Conservation (phyloP, 495 filamentous ascomycete species). For the Alectoria sarmentosa region DNA sequence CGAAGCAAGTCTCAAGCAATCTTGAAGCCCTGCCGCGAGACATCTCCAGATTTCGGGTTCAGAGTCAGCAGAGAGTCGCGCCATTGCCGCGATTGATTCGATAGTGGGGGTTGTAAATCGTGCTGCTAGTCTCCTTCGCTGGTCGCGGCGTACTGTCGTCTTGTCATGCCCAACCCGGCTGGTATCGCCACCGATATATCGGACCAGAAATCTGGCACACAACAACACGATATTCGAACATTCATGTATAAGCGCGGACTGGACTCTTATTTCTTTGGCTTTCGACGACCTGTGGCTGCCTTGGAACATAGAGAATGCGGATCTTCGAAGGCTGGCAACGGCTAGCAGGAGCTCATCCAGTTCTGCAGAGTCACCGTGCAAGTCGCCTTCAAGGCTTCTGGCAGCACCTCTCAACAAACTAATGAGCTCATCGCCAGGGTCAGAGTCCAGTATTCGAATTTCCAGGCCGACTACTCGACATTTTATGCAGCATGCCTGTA, state of each 20-base stretch:
- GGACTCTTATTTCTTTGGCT: conserved; percentile 11
- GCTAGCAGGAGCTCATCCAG: conserved; percentile 64
- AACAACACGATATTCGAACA: conserved; percentile 16
- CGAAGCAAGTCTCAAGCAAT: conserved; percentile 45
- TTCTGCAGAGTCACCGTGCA: conserved; percentile 56
- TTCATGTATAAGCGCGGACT: not conserved
- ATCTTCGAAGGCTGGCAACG: conserved; percentile 55
- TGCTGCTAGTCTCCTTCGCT: conserved; percentile 44
- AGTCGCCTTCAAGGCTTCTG: conserved; percentile 45
- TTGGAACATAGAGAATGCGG: conserved; percentile 47
- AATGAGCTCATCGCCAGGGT: not conserved
- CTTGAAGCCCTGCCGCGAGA: conserved; percentile 48
- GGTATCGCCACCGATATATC: conserved; percentile 46
- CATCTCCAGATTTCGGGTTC: conserved; percentile 16
- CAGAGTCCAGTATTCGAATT: not conserved
- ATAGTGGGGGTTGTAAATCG: conserved; percentile 42
- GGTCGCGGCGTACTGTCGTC: conserved; percentile 45
- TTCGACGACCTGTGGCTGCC: conserved; percentile 16
- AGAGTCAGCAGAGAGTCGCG: conserved; percentile 35
- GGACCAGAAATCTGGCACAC: conserved; percentile 31
- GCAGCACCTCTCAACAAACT: conserved; percentile 37
- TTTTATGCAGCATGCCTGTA: conserved; percentile 6
- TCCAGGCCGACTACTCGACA: conserved; percentile 18
- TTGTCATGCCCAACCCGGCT: conserved; percentile 38
- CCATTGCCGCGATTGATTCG: conserved; percentile 49